phyloP scores from a whole-genome alignment of 1,284 basidiomycete species.

The Trametes polyzona region DNA sequence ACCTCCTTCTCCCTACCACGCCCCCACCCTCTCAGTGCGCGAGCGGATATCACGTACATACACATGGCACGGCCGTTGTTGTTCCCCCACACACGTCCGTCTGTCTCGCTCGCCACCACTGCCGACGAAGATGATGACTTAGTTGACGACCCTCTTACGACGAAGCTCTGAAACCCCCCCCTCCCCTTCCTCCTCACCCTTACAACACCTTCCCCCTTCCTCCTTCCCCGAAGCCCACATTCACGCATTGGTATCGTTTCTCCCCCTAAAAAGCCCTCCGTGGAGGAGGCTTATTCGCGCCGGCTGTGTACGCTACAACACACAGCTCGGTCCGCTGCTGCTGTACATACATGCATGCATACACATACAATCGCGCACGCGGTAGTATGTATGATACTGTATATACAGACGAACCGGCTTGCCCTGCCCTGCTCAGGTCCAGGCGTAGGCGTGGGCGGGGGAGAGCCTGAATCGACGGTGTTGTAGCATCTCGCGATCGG shows the following conservation, averaged over 20 bases:
- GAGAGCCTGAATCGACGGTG: slow-evolving; percentile 6
- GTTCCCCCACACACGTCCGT: too few species aligned
- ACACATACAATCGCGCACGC: too few species aligned
- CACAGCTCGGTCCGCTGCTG: slow-evolving; percentile 8
- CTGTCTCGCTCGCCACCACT: slow-evolving; percentile 9
- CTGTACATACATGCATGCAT: slow-evolving; percentile 20
- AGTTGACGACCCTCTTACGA: not conserved
- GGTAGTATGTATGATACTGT: too few species aligned
- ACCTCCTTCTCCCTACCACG: slow-evolving; percentile 18
- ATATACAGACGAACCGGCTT: too few species aligned
- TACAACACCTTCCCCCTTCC: not conserved
- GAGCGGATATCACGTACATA: too few species aligned
- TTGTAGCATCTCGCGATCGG: not conserved
- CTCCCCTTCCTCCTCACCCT: not conserved
- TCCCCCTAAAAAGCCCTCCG: slow-evolving; percentile 25
- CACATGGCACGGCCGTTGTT: too few species aligned
- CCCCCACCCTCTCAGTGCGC: not conserved
- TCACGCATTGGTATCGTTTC: not conserved
- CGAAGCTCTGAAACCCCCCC: not conserved
- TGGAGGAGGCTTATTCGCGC: slow-evolving; percentile 18
- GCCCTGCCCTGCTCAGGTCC: not conserved
- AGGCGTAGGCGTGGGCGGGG: not conserved
- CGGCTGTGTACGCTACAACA: slow-evolving; percentile 19
- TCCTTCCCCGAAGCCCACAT: not conserved
- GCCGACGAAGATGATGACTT: not conserved